A percentile compares a stretch with the other conserved stretches of the same genome.
phyloP scores from a whole-genome alignment of 352 stramenopile genomes.

The Phytophthora hibernalis region DNA sequence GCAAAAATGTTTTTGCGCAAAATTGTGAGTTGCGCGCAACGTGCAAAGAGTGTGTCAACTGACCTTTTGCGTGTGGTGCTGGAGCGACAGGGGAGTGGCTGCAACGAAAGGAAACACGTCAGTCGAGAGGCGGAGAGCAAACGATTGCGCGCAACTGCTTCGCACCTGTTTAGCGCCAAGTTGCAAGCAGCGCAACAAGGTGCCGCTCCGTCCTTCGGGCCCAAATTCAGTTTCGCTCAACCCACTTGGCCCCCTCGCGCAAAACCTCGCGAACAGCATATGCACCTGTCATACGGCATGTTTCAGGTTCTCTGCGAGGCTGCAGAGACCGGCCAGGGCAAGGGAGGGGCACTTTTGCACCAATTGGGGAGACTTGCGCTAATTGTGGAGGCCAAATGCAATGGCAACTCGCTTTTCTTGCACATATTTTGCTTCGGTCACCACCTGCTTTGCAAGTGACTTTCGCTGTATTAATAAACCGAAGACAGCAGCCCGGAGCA shows the following conservation, averaged over 20 bases:
- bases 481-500: constrained; percentile 13
- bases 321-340: constrained; percentile 31
- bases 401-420: too few relatives aligned
- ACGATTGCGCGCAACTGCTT: background rate
- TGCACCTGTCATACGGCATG: constrained; percentile 10
- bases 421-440: too few relatives aligned
- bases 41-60: background rate
- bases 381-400: too few relatives aligned
- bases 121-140: background rate
- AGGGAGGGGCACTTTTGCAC: too few relatives aligned
- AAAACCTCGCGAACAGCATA: background rate
- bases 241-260: constrained; percentile 22
- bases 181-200: constrained; percentile 8
- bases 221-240: constrained; percentile 45
- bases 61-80: background rate
- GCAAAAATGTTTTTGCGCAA: background rate
- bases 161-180: background rate
- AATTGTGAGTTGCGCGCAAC: background rate
- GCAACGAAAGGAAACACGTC: background rate
- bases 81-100: constrained; percentile 36
- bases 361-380: too few relatives aligned
- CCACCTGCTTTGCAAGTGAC: constrained; percentile 2
- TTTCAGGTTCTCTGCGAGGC: constrained; percentile 15
- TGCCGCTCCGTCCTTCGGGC: constrained; percentile 23
- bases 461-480: too few relatives aligned